Evolutionary conservation across 257 asterid genomes (phyloP).

Genomic region (Ocimum tenuiflorum): DNA sequence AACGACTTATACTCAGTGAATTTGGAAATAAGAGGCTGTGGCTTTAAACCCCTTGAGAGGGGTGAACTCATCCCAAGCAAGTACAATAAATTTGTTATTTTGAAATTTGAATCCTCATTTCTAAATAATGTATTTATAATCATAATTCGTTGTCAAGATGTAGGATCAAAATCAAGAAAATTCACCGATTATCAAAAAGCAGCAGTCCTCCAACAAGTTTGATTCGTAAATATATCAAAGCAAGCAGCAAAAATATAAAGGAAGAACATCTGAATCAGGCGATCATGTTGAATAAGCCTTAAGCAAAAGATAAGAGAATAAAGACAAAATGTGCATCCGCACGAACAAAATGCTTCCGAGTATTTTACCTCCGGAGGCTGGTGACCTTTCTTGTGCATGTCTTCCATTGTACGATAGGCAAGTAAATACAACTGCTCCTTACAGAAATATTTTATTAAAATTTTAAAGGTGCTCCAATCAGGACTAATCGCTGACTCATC

Average conservation of each 20-base stretch:
- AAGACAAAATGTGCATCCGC: slow-evolving; percentile 3
- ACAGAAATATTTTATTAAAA: slow-evolving; percentile 77
- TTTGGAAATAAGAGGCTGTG: background rate
- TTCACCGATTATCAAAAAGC: background rate
- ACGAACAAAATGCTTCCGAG: slow-evolving; percentile 8
- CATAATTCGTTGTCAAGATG: background rate
- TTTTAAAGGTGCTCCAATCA: slow-evolving; percentile 78
- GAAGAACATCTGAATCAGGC: background rate
- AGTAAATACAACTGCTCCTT: slow-evolving; percentile 68
- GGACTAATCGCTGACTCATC: slow-evolving; percentile 75
- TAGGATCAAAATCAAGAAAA: background rate
- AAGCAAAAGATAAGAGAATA: background rate
- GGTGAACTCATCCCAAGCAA: slow-evolving; percentile 3
- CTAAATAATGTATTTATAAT: background rate
- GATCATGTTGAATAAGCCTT: slow-evolving; percentile 6
- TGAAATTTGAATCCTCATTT: background rate
- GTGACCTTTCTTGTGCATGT: slow-evolving; percentile 85
- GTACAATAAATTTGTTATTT: background rate
- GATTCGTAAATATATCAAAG: background rate
- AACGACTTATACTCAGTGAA: background rate
- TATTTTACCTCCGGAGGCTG: slow-evolving; percentile 76
- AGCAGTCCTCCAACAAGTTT: background rate
- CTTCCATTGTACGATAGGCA: slow-evolving; percentile 83
- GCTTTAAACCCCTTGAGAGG: background rate
- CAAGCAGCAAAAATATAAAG: background rate